Evolutionary conservation across 2,329 filamentous ascomycete genomes (phyloP), one percentile per base, ranked within the genome.

Genomic region (Sporothrix sp.): DNA sequence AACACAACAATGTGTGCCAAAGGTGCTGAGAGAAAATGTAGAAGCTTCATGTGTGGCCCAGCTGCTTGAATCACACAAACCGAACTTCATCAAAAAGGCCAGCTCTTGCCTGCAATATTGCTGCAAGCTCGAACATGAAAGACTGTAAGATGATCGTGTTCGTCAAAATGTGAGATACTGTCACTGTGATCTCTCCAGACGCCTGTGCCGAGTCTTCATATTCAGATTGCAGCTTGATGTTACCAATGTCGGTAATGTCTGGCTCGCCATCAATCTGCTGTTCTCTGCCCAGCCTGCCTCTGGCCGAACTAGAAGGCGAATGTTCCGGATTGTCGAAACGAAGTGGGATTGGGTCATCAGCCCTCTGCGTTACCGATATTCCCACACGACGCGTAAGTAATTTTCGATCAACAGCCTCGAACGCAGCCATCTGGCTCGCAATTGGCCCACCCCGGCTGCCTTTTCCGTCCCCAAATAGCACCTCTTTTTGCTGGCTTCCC

Each of bases 141-240:
- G 85, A 84, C 63, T 93, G 87, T 52, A 89, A 71, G 46, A 91
- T 78, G 52, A 91, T 78, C 36, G 85, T 79, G 63, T 91, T 93
- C 6, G 86, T 91, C 55, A 93, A 69, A 10, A 91, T 71, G 62
- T 91, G 86, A 36, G 84, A 87, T 4, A 93, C 78, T 7, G 82
- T 87, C 7, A 81, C 82, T 9, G 72, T 73, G 44, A 65, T 67
- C 5, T 66, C 62, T 25, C 62, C 62, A 23, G 52, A 37, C n/a
- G 50, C n/a, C n/a, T n/a, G 36, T 7, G 28, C 35, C 10, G 50
- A 49, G 13, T 58, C 61, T 38, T 51, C 57, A 23, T 52, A 54
- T 28, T 53, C 52, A 21, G 55, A 58, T 52, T 52, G 25, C 30
- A 49, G 23, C 13, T 7, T 44, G 52, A 28, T 47, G 30, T 45